phyloP scores from a whole-genome alignment of 495 filamentous ascomycete genomes.

The Friedmanniomyces endolithicus region DNA sequence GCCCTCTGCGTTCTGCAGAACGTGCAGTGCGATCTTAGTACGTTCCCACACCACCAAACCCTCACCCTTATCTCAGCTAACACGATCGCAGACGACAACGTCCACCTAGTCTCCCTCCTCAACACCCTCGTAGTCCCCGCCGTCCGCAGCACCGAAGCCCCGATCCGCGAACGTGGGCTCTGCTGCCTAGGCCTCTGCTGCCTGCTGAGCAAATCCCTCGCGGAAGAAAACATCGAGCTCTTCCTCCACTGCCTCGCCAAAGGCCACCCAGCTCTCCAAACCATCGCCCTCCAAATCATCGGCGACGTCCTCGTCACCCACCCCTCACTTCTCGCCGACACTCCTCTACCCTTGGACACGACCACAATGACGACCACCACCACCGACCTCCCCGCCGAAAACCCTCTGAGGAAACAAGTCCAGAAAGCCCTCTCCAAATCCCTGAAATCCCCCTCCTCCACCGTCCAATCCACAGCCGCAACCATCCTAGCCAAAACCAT shows the following conservation, averaged over 20 bases:
- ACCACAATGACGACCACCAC: slow-evolving; percentile 3
- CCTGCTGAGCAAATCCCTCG: slow-evolving; percentile 78
- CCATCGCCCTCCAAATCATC: slow-evolving; percentile 82
- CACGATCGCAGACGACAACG: slow-evolving; percentile 51
- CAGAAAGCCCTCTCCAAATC: slow-evolving; percentile 68
- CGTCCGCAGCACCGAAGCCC: slow-evolving; percentile 82
- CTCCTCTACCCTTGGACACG: too few species aligned
- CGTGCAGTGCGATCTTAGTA: slow-evolving; percentile 56
- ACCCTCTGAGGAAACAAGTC: slow-evolving; percentile 45
- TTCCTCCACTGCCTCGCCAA: slow-evolving; percentile 95
- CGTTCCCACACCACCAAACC: too few species aligned
- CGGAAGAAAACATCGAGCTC: slow-evolving; percentile 81
- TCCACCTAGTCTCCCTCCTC: slow-evolving; percentile 80
- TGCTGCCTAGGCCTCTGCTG: slow-evolving; percentile 82
- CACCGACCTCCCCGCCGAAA: slow-evolving; percentile 31
- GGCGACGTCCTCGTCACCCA: slow-evolving; percentile 85
- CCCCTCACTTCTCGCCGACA: slow-evolving; percentile 50
- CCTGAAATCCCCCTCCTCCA: slow-evolving; percentile 53
- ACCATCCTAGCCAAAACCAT: slow-evolving; percentile 76
- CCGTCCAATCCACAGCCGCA: slow-evolving; percentile 71
- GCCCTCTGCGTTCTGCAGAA: slow-evolving; percentile 95
- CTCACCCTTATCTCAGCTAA: neutral
- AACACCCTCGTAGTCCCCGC: slow-evolving; percentile 95
- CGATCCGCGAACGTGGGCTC: slow-evolving; percentile 80
- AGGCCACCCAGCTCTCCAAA: slow-evolving; percentile 78